Evolutionary conservation across 441 rosid species (phyloP).

Genomic region (Erodium texanum): DNA sequence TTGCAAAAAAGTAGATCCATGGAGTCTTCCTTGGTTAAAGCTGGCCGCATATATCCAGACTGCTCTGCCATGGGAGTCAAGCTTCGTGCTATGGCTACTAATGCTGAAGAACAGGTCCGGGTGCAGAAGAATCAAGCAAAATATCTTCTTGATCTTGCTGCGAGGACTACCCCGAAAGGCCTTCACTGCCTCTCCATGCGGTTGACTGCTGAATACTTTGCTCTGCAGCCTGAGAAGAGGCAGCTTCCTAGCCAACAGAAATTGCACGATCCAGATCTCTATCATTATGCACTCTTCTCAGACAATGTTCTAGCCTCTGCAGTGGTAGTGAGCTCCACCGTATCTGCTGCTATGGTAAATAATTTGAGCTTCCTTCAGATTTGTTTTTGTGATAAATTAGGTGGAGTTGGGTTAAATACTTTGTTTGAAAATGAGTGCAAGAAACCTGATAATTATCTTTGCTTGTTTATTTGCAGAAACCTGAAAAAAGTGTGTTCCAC

Average conservation of each 20-base stretch:
- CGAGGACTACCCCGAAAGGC: conserved; percentile 80
- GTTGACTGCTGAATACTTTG: conserved; percentile 71
- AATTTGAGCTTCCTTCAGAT: conserved; percentile 6
- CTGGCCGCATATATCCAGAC: conserved; percentile 46
- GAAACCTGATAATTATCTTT: conserved; percentile 8
- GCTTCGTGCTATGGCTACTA: conserved; percentile 66
- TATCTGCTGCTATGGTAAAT: conserved; percentile 62
- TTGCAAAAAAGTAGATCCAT: conserved; percentile 54
- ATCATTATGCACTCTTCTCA: conserved; percentile 74
- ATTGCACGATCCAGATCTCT: conserved; percentile 39
- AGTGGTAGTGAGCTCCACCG: conserved; percentile 77
- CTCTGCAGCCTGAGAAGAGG: conserved; percentile 57
- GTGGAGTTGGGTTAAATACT: neutral
- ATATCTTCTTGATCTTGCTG: conserved; percentile 69
- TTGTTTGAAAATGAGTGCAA: neutral
- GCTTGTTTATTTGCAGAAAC: conserved; percentile 43
- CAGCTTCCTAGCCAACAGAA: conserved; percentile 54
- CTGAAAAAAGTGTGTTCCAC: conserved; percentile 68
- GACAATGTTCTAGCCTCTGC: conserved; percentile 80
- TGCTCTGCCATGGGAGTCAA: conserved; percentile 58
- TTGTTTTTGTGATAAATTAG: conserved; percentile 2
- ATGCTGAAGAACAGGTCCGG: conserved; percentile 64
- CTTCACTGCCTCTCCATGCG: conserved; percentile 85
- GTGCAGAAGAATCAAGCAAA: conserved; percentile 55
- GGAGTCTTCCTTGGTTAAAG: conserved; percentile 53